A percentile compares a stretch with the other conserved stretches of the same genome.
These are phyloP conservation scores for Bryoerythrophyllum caledonicum DNA, from an alignment of 225 moss, liverwort and hornwort species.

Conservation along the genomic window DNA sequence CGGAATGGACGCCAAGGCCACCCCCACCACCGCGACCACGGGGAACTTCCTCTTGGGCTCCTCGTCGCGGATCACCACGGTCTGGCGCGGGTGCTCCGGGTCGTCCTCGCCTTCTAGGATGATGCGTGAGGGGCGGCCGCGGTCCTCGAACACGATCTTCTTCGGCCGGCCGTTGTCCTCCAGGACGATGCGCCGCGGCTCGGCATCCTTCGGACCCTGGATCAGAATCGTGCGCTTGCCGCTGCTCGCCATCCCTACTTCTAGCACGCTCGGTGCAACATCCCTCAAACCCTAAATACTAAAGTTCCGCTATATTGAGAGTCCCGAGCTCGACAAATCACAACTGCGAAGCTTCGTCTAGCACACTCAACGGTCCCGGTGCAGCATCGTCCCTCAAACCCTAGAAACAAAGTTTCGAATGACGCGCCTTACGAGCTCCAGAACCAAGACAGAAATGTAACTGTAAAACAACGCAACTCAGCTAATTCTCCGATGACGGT, in stretches of 20 bases:
- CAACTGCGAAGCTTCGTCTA: no score
- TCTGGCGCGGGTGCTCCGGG: slow-evolving; percentile 16
- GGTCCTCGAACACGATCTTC: slow-evolving; percentile 20
- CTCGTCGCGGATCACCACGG: slow-evolving; percentile 3
- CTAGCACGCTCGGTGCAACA: not conserved
- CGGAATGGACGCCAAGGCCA: slow-evolving; percentile 26
- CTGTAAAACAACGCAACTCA: no score
- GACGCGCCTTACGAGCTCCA: no score
- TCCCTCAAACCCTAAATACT: not conserved
- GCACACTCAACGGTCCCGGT: no score
- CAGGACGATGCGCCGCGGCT: slow-evolving; percentile 6
- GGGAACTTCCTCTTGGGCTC: not conserved
- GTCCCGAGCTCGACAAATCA: no score
- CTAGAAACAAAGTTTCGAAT: no score
- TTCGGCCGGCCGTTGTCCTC: slow-evolving; percentile 20
- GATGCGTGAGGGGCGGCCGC: slow-evolving; percentile 1
- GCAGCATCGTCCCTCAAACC: no score
- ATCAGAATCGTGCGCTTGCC: slow-evolving; percentile 20
- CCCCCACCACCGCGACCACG: not conserved
- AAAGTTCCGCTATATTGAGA: no score
- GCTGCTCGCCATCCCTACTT: not conserved
- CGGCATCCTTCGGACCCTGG: not conserved
- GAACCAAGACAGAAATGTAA: no score
- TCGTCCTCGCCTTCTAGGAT: slow-evolving; percentile 25
- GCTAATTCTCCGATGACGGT: no score